A percentile compares a stretch with the other conserved stretches of the same genome.
Evolutionary conservation across 768 basidiomycete genomes (phyloP).

Genomic region (Kwoniella shandongensis): DNA sequence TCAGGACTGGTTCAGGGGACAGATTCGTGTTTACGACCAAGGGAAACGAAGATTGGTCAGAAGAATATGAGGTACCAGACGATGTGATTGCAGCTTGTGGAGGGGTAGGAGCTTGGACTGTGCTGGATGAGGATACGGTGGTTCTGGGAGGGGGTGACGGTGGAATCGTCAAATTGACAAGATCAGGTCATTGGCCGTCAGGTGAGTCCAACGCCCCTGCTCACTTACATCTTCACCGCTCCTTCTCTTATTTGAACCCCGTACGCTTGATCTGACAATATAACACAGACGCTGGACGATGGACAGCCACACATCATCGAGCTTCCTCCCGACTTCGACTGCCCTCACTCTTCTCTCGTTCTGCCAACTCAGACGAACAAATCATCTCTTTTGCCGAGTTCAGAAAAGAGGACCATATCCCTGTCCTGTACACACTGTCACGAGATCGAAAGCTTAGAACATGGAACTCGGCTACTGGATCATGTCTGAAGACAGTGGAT

Average conservation of each 20-base stretch:
- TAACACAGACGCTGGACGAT: constrained; percentile 18
- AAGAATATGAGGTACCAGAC: constrained; percentile 38
- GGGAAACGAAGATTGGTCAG: constrained; percentile 37
- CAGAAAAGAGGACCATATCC: constrained; percentile 11
- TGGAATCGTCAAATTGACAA: constrained; percentile 31
- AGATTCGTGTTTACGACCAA: constrained; percentile 25
- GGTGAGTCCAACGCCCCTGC: constrained; percentile 21
- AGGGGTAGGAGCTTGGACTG: constrained; percentile 32
- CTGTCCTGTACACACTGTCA: constrained; percentile 69
- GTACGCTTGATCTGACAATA: neutral
- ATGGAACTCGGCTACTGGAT: constrained; percentile 72
- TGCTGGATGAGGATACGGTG: constrained; percentile 34
- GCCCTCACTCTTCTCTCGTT: constrained; percentile 39
- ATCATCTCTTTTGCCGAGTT: constrained; percentile 36
- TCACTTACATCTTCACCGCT: neutral
- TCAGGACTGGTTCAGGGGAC: constrained; percentile 14
- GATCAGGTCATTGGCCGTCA: constrained; percentile 16
- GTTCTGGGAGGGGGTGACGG: constrained; percentile 42
- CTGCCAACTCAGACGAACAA: constrained; percentile 28
- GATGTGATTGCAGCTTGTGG: constrained; percentile 27
- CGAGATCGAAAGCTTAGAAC: constrained; percentile 78
- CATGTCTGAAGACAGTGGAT: constrained; percentile 63
- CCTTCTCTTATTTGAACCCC: too few species aligned
- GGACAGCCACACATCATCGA: constrained; percentile 37
- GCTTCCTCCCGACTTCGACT: constrained; percentile 35